These are phyloP conservation scores for Gnaphalium uliginosum DNA, from an alignment of 129 eudicot species.

Conservation along the genomic window DNA sequence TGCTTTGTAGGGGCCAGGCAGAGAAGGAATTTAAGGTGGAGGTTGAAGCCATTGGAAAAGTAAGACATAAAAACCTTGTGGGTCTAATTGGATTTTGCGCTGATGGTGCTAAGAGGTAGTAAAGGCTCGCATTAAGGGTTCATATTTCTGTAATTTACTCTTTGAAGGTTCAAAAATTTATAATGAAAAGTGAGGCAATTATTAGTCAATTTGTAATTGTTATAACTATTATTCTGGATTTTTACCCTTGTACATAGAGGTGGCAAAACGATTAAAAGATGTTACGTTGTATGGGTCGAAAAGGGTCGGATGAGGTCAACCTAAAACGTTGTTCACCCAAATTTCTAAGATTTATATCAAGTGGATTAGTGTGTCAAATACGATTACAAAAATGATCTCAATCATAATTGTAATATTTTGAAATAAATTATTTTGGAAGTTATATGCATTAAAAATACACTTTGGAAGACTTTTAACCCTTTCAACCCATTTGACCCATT, in stretches of 20 bases:
- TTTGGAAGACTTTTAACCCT: neutral
- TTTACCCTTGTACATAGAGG: too few species aligned
- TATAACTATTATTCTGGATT: neutral
- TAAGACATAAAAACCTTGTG: conserved; percentile 92
- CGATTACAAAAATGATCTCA: neutral
- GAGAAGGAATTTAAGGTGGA: conserved; percentile 95
- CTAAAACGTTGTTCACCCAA: neutral
- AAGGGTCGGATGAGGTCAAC: too few species aligned
- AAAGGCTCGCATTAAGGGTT: neutral
- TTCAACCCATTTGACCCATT: neutral
- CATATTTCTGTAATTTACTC: neutral
- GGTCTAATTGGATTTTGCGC: conserved; percentile 90
- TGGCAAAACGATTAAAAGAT: too few species aligned
- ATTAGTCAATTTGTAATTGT: neutral
- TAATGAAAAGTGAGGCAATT: neutral
- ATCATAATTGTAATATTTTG: too few species aligned
- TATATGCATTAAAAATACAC: neutral
- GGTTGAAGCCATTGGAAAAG: conserved; percentile 99
- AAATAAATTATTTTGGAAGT: neutral
- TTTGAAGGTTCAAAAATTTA: neutral
- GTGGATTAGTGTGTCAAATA: neutral
- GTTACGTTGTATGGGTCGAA: too few species aligned
- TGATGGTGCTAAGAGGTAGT: conserved; percentile 80
- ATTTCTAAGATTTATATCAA: neutral
- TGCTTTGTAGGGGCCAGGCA: conserved; percentile 81